Conservation (phyloP, 2,329 filamentous ascomycete genomes). For the Xylaria sp. region DNA sequence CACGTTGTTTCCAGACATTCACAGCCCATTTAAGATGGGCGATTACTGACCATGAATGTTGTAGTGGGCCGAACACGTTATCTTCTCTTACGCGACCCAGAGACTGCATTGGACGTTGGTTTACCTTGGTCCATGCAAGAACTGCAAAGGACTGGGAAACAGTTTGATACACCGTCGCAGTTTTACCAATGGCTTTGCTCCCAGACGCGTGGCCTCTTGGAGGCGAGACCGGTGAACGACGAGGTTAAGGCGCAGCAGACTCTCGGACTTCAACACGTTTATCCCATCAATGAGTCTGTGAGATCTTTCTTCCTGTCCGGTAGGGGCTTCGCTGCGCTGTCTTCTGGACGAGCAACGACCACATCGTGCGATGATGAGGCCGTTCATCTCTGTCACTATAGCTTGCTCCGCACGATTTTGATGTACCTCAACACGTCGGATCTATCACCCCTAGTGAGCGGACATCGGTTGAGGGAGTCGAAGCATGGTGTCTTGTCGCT, state of each 20-base stretch:
- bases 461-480: constrained; percentile 11
- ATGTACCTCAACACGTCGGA: constrained; percentile 38
- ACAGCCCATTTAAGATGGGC: background rate
- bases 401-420: constrained; percentile 35
- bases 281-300: constrained; percentile 33
- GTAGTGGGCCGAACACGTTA: constrained; percentile 25
- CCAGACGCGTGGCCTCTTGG: constrained; percentile 29
- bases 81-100: constrained; percentile 16
- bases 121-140: constrained; percentile 35
- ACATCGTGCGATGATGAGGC: constrained; percentile 5
- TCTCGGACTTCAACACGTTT: constrained; percentile 34
- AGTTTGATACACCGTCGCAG: constrained; percentile 37
- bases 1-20: background rate
- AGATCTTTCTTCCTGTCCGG: constrained; percentile 35
- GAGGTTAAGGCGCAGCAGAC: constrained; percentile 24
- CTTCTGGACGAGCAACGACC: constrained; percentile 13
- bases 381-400: constrained; percentile 33
- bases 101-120: constrained; percentile 29
- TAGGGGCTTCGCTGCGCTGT: constrained; percentile 31
- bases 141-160: constrained; percentile 36
- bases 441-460: constrained; percentile 34
- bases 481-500: constrained; percentile 12
- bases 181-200: constrained; percentile 35
- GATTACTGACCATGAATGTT: background rate
- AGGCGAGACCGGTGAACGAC: constrained; percentile 12